These are phyloP conservation scores for Clitoria ternatea DNA, from an alignment of 306 rosid species.

Conservation along the genomic window DNA sequence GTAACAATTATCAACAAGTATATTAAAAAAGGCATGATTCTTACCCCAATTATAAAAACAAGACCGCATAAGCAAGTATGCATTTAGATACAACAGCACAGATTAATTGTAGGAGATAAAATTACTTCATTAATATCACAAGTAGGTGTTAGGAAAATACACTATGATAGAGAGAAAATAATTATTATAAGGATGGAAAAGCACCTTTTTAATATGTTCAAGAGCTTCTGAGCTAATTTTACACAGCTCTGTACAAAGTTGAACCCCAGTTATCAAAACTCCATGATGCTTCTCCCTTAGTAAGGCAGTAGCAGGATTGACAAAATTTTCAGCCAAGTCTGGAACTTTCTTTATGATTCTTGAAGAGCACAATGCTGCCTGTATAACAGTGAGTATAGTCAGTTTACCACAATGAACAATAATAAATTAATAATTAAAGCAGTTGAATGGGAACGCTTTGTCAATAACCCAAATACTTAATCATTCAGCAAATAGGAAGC, in stretches of 20 bases:
- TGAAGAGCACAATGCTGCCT: conserved; percentile 11
- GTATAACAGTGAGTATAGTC: background rate
- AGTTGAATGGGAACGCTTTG: background rate
- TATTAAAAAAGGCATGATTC: too few species aligned
- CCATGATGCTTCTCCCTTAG: conserved; percentile 93
- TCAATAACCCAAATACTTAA: background rate
- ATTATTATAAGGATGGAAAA: background rate
- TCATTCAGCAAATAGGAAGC: background rate
- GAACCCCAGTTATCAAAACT: conserved; percentile 81
- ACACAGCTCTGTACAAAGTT: conserved; percentile 82
- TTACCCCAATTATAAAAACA: too few species aligned
- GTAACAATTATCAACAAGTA: background rate
- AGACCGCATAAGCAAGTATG: too few species aligned
- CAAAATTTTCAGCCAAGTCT: background rate
- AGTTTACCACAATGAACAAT: background rate
- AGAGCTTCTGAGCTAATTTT: conserved; percentile 69
- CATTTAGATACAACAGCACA: too few species aligned
- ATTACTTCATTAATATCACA: too few species aligned
- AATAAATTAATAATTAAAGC: background rate
- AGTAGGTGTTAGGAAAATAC: background rate
- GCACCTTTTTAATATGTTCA: conserved; percentile 31
- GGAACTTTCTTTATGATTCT: background rate
- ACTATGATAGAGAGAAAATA: background rate
- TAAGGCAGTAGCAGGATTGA: conserved; percentile 30
- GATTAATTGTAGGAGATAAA: too few species aligned